These are phyloP conservation scores for Neoboletus subvelutipes DNA, from an alignment of 768 basidiomycete genomes.

Conservation along the genomic window DNA sequence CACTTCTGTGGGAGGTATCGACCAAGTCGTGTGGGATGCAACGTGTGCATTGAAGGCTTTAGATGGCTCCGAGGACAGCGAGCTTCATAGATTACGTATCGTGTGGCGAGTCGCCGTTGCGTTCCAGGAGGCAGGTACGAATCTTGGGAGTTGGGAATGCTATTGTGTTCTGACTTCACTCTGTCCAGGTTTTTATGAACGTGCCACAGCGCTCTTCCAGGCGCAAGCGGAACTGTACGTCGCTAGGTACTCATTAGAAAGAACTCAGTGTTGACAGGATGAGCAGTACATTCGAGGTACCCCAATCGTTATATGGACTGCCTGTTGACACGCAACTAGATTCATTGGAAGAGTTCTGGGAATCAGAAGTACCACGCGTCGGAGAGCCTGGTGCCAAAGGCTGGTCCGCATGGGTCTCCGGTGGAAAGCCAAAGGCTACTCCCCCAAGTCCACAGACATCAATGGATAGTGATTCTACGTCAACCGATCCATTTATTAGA, in stretches of 20 bases:
- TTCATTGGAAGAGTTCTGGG: slow-evolving; percentile 80
- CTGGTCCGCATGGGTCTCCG: slow-evolving; percentile 63
- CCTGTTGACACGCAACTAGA: slow-evolving; percentile 52
- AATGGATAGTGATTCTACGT: slow-evolving; percentile 26
- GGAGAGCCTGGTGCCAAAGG: slow-evolving; percentile 67
- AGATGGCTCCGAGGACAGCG: slow-evolving; percentile 40
- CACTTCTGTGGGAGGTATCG: slow-evolving; percentile 44
- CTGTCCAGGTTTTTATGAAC: slow-evolving; percentile 63
- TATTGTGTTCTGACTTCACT: slow-evolving; percentile 1
- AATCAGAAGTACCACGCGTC: slow-evolving; percentile 72
- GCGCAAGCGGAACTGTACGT: slow-evolving; percentile 81
- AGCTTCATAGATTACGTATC: slow-evolving; percentile 55
- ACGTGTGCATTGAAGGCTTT: slow-evolving; percentile 46
- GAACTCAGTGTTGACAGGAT: slow-evolving; percentile 7
- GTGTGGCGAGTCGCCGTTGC: slow-evolving; percentile 71
- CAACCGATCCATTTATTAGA: slow-evolving; percentile 61
- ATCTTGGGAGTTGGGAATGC: slow-evolving; percentile 1
- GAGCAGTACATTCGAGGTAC: slow-evolving; percentile 57
- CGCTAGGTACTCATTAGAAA: not conserved
- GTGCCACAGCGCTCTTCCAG: slow-evolving; percentile 76
- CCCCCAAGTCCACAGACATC: slow-evolving; percentile 5
- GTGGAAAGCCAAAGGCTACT: slow-evolving; percentile 38
- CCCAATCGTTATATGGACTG: slow-evolving; percentile 41
- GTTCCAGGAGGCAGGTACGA: slow-evolving; percentile 65
- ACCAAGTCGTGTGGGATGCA: slow-evolving; percentile 54